Percentiles rank a stretch among this genome's conserved stretches.
These are phyloP conservation scores for Talaromyces nanjingensis DNA, from an alignment of 495 filamentous ascomycete genomes.

Conservation along the genomic window DNA sequence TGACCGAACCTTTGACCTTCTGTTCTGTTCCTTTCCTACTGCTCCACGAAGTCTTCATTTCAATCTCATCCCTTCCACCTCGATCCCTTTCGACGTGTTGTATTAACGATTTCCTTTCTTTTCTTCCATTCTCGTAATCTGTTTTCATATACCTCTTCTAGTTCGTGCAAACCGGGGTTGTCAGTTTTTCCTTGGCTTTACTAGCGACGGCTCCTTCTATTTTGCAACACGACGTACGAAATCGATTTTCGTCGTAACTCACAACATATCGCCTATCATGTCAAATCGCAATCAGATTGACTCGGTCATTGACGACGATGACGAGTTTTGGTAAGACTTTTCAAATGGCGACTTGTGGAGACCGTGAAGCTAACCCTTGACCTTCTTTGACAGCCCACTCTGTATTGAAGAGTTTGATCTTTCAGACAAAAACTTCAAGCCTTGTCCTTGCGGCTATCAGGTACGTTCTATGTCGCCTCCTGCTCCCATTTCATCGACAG, in stretches of 20 bases:
- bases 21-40: background rate
- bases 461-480: constrained; percentile 41
- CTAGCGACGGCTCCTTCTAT: background rate
- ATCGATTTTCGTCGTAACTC: constrained; percentile 17
- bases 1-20: background rate
- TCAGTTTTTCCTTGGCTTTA: background rate
- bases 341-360: background rate
- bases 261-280: constrained; percentile 38
- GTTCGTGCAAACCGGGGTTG: background rate
- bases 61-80: background rate
- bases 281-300: constrained; percentile 69
- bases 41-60: background rate
- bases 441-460: constrained; percentile 97
- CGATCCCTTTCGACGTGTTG: background rate
- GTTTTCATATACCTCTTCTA: constrained; percentile 3
- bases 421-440: constrained; percentile 92
- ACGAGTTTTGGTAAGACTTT: constrained; percentile 72
- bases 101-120: background rate
- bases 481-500: background rate
- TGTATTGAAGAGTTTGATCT: constrained; percentile 99
- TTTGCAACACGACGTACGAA: background rate
- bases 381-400: constrained; percentile 57
- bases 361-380: constrained; percentile 11
- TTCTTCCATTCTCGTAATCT: background rate
- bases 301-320: constrained; percentile 94